These are phyloP conservation scores for Tricholoma matsutake DNA, from an alignment of 768 basidiomycete species.

Conservation along the genomic window DNA sequence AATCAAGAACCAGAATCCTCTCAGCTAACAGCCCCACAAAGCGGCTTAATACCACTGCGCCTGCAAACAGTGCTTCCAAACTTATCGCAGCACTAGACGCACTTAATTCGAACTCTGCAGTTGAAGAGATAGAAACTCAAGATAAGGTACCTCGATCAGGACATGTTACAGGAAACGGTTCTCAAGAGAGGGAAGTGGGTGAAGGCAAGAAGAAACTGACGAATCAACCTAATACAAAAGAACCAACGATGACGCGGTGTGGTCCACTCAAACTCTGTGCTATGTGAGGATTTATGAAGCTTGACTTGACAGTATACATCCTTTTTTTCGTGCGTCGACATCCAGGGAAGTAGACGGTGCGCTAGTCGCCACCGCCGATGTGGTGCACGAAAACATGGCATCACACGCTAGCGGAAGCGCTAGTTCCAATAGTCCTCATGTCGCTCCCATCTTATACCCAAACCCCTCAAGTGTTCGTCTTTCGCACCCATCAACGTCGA, in stretches of 20 bases:
- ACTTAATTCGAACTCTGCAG: neutral
- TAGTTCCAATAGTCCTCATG: too few relatives aligned
- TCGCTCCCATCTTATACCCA: neutral
- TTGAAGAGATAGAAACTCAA: conserved; percentile 4
- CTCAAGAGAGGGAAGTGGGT: neutral
- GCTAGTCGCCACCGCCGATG: neutral
- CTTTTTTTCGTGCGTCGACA: neutral
- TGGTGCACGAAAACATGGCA: neutral
- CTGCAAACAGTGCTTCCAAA: conserved; percentile 1
- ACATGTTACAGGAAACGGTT: neutral
- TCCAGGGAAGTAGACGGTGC: neutral
- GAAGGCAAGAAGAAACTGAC: neutral
- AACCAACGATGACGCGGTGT: neutral
- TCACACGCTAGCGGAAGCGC: neutral
- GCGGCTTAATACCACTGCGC: conserved; percentile 2
- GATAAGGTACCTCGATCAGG: conserved; percentile 4
- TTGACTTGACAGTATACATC: neutral
- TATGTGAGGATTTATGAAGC: neutral
- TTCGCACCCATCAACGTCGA: neutral
- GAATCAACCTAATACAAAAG: neutral
- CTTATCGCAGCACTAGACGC: conserved; percentile 7
- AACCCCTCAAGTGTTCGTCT: neutral
- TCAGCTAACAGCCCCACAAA: conserved; percentile 5
- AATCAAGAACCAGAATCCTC: neutral
- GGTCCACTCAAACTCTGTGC: too few relatives aligned